Base-by-base conservation (phyloP, 108 stramenopile species). In the Fistulifera solaris region DNA sequence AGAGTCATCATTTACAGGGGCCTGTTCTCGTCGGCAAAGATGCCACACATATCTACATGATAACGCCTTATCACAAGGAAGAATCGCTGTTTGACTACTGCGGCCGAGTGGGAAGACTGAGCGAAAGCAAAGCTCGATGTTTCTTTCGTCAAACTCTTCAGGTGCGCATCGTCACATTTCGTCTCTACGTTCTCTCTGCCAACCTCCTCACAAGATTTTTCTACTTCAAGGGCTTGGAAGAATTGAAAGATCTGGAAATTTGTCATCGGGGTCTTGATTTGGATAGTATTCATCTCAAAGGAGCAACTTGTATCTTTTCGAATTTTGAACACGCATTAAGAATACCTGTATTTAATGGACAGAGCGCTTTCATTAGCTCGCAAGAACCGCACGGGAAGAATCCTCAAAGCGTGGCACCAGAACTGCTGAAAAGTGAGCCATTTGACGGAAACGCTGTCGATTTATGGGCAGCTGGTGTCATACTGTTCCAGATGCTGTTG, bases 391-490 rank as follows among this genome's bases (percentile, higher is more conserved):
- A 76, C 49, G 88, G 88, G 1, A 80, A 76, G 50, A 11, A 48
- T 38, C 53, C 47, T 15, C 72, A 75, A 19, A 86, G 80, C 47
- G 76, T 89, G 45, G 83, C 39, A 14, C 90, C 90, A 0, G 87
- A 89, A 38, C 65, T 73, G 16, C 40, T 80, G 2, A 47, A 45
- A 25, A 52, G 40, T 21, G 23, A 43, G 21, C 52, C 46, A 25
- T 85, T 87, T 61, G 70, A 93, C 46, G 85, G 85, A 22, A 82
- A 75, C 48, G 67, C 85, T 1, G 80, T 74, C 17, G 89, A 91
- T 61, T 54, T 93, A 17, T 89, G 91, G 91, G 81, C 88, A 7
- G 50, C 52, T 42, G 91, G 91, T 11, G 67, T 93, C 42, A 79
- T 93, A 23, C 67, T 93, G 28, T 93, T 81, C 58, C 72, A 80